These are phyloP conservation scores for Magnusiomyces sp. DNA, from an alignment of 1,139 yeast genomes.

Conservation along the genomic window DNA sequence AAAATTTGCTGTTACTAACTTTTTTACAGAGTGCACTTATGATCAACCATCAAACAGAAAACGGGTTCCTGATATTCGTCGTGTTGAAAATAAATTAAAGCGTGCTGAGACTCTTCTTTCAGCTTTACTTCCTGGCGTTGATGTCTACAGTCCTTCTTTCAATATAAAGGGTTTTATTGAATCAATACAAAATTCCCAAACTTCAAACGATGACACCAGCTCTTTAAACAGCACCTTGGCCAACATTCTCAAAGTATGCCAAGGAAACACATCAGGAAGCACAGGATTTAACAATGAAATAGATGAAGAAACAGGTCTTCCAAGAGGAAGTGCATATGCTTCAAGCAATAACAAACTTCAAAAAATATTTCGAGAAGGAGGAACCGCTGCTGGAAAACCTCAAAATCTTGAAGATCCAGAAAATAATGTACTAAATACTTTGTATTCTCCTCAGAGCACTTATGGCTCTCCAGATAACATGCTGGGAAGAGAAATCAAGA, in stretches of 20 bases:
- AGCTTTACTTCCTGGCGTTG: slow-evolving; percentile 42
- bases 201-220: slow-evolving; percentile 5
- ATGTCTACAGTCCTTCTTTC: slow-evolving; percentile 41
- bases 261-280: not conserved
- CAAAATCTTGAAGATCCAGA: not conserved
- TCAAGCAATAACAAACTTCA: not conserved
- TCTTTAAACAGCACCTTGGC: slow-evolving; percentile 4
- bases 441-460: slow-evolving; percentile 11
- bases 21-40: slow-evolving; percentile 48
- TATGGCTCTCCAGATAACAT: slow-evolving; percentile 7
- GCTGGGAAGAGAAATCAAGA: slow-evolving; percentile 35
- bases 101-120: slow-evolving; percentile 35
- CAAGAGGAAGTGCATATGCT: slow-evolving; percentile 8
- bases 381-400: not conserved
- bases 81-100: slow-evolving; percentile 32
- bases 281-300: slow-evolving; percentile 8
- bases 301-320: slow-evolving; percentile 14
- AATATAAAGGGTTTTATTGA: slow-evolving; percentile 39
- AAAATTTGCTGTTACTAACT: not conserved
- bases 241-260: not conserved
- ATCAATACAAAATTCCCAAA: slow-evolving; percentile 8
- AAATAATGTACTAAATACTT: slow-evolving; percentile 2
- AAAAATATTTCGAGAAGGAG: not conserved
- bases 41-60: slow-evolving; percentile 68
- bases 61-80: slow-evolving; percentile 32